phyloP scores from a whole-genome alignment of 345 rosid genomes.

The Schrenkiella parvula region DNA sequence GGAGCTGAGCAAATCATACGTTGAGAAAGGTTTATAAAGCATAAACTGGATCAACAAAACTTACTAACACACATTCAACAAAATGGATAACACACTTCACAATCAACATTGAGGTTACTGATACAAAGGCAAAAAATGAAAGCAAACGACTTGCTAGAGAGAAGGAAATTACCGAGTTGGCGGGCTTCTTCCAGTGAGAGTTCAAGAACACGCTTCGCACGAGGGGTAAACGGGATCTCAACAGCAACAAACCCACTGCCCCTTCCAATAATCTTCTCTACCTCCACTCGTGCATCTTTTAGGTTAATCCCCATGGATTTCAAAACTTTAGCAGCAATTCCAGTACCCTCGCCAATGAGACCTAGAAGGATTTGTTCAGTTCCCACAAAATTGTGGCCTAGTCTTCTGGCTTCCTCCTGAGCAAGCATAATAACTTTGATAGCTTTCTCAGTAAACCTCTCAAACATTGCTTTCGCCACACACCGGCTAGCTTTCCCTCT shows the following conservation, averaged over 20 bases:
- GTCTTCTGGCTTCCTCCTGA: conserved; percentile 93
- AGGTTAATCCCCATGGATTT: conserved; percentile 96
- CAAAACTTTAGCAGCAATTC: conserved; percentile 93
- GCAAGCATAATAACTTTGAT: conserved; percentile 96
- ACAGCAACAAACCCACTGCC: conserved; percentile 98
- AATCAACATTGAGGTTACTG: not conserved
- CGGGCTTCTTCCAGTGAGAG: conserved; percentile 96
- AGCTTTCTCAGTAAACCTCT: conserved; percentile 88
- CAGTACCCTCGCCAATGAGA: conserved; percentile 95
- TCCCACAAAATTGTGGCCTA: conserved; percentile 96
- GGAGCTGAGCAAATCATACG: not conserved
- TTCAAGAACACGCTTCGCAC: conserved; percentile 94
- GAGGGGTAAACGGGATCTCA: conserved; percentile 97
- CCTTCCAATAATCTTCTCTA: conserved; percentile 93
- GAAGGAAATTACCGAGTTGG: conserved; percentile 55
- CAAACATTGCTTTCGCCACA: conserved; percentile 72
- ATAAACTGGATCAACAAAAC: too few species aligned
- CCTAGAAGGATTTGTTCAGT: conserved; percentile 90
- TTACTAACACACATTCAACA: too few species aligned
- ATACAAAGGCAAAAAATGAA: not conserved
- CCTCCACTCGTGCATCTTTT: conserved; percentile 92
- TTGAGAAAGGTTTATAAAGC: not conserved
- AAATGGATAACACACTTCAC: not conserved
- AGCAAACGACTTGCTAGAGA: not conserved
- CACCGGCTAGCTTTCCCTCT: conserved; percentile 47